These are phyloP conservation scores for Fraxinus dipetala DNA, from an alignment of 305 asterid species.

Conservation along the genomic window DNA sequence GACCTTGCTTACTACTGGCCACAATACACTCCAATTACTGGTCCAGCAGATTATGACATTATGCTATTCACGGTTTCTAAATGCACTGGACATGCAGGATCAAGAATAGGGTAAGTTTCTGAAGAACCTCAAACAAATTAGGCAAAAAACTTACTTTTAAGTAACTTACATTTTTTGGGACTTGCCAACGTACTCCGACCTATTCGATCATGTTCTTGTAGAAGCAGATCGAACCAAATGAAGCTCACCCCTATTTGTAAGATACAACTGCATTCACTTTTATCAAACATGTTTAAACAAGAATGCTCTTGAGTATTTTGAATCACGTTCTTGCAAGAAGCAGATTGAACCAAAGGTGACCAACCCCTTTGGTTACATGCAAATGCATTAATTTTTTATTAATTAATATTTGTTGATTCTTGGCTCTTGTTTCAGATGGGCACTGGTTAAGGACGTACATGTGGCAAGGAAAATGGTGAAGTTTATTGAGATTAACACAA, in stretches of 20 bases:
- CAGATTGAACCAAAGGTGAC: neutral
- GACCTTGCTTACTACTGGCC: constrained; percentile 95
- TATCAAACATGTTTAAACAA: neutral
- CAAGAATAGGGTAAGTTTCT: constrained; percentile 61
- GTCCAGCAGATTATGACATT: constrained; percentile 50
- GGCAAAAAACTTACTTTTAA: neutral
- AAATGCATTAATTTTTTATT: neutral
- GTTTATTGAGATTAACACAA: constrained; percentile 57
- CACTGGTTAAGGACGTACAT: constrained; percentile 51
- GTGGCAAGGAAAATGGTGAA: constrained; percentile 68
- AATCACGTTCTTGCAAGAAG: neutral
- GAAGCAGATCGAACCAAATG: neutral
- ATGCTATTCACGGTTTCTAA: constrained; percentile 74
- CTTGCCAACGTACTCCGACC: neutral
- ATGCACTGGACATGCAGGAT: constrained; percentile 90
- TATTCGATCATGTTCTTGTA: neutral
- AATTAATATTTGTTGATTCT: neutral
- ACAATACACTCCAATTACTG: constrained; percentile 63
- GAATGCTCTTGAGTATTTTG: neutral
- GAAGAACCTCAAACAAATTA: neutral
- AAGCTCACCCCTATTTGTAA: neutral
- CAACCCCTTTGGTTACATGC: neutral
- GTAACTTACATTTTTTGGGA: neutral
- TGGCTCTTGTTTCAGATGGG: constrained; percentile 49
- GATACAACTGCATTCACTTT: neutral